phyloP scores from a whole-genome alignment of 495 filamentous ascomycete genomes.

The Penicillium psychrofluorescens region DNA sequence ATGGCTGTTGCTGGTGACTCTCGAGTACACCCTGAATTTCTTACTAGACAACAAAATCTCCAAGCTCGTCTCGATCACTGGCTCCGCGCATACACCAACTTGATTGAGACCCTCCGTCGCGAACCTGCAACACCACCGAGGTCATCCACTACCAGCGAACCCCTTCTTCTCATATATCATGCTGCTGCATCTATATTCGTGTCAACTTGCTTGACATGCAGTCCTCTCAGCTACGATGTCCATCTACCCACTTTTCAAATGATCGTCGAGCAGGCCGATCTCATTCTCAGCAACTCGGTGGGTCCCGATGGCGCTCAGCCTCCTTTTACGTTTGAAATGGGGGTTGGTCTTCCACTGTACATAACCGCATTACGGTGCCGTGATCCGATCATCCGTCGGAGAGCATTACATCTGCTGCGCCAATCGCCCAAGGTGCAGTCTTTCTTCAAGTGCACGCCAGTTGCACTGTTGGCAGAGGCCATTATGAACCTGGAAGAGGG shows the following conservation, averaged over 20 bases:
- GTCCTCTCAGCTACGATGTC: conserved; percentile 13
- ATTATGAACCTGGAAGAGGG: too few relatives aligned
- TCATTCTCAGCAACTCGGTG: conserved; percentile 8
- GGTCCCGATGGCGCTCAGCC: conserved; percentile 12
- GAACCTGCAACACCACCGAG: not conserved
- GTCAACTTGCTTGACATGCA: conserved; percentile 7
- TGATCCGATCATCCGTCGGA: too few relatives aligned
- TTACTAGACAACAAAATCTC: conserved; percentile 2
- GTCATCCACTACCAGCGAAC: conserved; percentile 1
- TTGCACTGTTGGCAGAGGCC: too few relatives aligned
- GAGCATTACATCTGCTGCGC: too few relatives aligned
- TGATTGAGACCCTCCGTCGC: not conserved
- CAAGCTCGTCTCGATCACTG: conserved; percentile 4
- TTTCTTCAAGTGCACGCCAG: too few relatives aligned
- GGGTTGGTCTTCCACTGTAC: too few relatives aligned
- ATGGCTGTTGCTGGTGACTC: not conserved
- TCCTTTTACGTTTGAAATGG: not conserved
- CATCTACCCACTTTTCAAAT: conserved; percentile 18
- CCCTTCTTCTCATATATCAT: conserved; percentile 6
- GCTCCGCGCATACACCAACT: conserved; percentile 2
- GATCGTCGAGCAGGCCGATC: conserved; percentile 21
- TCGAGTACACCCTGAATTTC: not conserved
- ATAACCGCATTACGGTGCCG: too few relatives aligned
- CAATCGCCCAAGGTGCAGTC: too few relatives aligned
- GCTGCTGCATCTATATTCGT: conserved; percentile 7